Conservation (phyloP, 2,329 filamentous ascomycete genomes). For the Pseudogymnoascus sp. region DNA sequence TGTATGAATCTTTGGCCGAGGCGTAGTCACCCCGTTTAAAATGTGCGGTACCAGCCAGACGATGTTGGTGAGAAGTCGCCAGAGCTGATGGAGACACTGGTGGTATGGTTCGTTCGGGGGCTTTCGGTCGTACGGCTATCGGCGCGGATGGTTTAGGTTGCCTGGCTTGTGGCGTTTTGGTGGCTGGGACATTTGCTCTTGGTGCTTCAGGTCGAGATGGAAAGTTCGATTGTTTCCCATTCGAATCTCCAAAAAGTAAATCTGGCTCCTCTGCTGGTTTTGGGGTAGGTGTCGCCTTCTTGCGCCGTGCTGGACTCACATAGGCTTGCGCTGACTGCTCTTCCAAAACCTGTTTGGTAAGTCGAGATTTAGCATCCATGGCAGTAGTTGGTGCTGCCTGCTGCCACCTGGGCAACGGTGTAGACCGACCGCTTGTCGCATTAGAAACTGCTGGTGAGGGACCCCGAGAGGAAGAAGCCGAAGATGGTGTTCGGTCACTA, state of each 20-base stretch:
- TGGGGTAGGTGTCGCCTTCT: constrained; percentile 44
- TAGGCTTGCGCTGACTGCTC: constrained; percentile 78
- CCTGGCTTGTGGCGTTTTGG: constrained; percentile 30
- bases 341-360: constrained; percentile 67
- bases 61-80: constrained; percentile 66
- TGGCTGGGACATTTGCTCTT: constrained; percentile 27
- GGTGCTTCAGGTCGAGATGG: constrained; percentile 24
- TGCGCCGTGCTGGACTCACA: constrained; percentile 76
- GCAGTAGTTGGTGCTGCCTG: constrained; percentile 35
- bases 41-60: constrained; percentile 72
- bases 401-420: constrained; percentile 51
- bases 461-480: constrained; percentile 32
- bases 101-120: constrained; percentile 46
- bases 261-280: constrained; percentile 44
- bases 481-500: constrained; percentile 16
- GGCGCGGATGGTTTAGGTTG: constrained; percentile 36
- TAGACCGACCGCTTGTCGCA: constrained; percentile 34
- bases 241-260: constrained; percentile 47
- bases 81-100: constrained; percentile 60
- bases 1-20: constrained; percentile 75
- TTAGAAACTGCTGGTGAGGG: constrained; percentile 42
- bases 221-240: background rate
- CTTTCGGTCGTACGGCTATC: constrained; percentile 38
- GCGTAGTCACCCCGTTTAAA: constrained; percentile 94
- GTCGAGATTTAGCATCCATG: constrained; percentile 46